A percentile compares a stretch with the other conserved stretches of the same genome.
These are phyloP conservation scores for Manihot esculenta DNA, from an alignment of 441 rosid species.

Conservation along the genomic window DNA sequence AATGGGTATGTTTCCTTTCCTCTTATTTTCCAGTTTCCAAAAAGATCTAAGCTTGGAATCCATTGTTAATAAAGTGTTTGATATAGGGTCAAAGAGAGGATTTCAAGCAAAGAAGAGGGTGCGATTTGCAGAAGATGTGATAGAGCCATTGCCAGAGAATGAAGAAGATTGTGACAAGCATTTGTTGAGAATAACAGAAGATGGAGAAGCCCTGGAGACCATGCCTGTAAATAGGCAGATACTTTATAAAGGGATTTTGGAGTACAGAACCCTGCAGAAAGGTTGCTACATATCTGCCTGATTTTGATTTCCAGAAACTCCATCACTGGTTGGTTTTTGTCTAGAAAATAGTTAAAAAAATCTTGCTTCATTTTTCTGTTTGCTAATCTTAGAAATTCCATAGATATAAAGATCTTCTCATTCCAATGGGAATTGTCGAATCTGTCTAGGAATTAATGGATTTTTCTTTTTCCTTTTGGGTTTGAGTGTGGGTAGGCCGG, in stretches of 20 bases:
- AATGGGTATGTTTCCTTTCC: conserved; percentile 24
- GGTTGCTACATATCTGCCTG: conserved; percentile 13
- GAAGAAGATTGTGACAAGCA: conserved; percentile 49
- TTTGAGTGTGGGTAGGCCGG: no score
- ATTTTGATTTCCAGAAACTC: neutral
- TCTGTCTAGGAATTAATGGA: no score
- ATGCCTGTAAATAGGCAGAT: conserved; percentile 47
- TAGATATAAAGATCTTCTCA: no score
- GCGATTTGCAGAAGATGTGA: conserved; percentile 69
- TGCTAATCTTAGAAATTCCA: no score
- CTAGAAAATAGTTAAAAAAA: no score
- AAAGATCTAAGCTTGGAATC: no score
- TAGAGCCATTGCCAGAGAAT: conserved; percentile 52
- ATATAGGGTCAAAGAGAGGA: conserved; percentile 33
- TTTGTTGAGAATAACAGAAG: neutral
- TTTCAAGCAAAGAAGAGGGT: conserved; percentile 51
- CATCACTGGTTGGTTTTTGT: no score
- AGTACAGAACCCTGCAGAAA: conserved; percentile 24
- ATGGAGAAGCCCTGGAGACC: neutral
- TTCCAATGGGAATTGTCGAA: no score
- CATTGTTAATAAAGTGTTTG: neutral
- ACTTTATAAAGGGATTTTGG: conserved; percentile 39
- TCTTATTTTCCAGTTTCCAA: neutral
- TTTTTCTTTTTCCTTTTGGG: no score
- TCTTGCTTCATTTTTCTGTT: no score